Percentiles rank a stretch among this genome's conserved stretches.
Conservation (phyloP, 441 rosid genomes). For the Raphanus hybrid region DNA sequence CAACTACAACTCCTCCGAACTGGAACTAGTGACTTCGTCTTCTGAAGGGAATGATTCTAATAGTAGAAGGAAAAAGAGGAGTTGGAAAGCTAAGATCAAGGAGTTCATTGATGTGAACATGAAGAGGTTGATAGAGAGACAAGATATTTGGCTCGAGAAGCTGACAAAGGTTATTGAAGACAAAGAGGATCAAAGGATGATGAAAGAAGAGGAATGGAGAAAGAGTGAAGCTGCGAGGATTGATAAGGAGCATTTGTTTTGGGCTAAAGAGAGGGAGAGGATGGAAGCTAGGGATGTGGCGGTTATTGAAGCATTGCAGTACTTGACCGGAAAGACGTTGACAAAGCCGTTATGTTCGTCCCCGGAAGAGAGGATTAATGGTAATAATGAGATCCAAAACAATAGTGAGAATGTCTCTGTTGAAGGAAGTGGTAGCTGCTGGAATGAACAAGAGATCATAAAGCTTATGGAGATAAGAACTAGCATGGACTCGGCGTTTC, state of each 20-base stretch:
- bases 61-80: conserved; percentile 57
- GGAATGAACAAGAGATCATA: conserved; percentile 60
- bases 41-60: conserved; percentile 65
- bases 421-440: conserved; percentile 42
- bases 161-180: conserved; percentile 72
- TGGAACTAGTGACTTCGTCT: conserved; percentile 59
- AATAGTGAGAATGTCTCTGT: conserved; percentile 39
- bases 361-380: conserved; percentile 43
- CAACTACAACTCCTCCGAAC: conserved; percentile 59
- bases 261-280: conserved; percentile 91
- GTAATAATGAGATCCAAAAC: conserved; percentile 43
- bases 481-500: conserved; percentile 57
- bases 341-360: conserved; percentile 45
- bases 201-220: conserved; percentile 88
- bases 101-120: conserved; percentile 74
- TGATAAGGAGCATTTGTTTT: conserved; percentile 70
- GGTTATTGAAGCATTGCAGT: conserved; percentile 72
- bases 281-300: conserved; percentile 83
- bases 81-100: conserved; percentile 80
- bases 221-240: conserved; percentile 66
- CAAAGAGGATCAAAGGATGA: conserved; percentile 71
- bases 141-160: conserved; percentile 84
- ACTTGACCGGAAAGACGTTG: conserved; percentile 56
- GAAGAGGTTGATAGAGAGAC: conserved; percentile 82
- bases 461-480: conserved; percentile 62